Evolutionary conservation across 2,329 filamentous ascomycete species (phyloP).

Genomic region (Fusarium coicis): DNA sequence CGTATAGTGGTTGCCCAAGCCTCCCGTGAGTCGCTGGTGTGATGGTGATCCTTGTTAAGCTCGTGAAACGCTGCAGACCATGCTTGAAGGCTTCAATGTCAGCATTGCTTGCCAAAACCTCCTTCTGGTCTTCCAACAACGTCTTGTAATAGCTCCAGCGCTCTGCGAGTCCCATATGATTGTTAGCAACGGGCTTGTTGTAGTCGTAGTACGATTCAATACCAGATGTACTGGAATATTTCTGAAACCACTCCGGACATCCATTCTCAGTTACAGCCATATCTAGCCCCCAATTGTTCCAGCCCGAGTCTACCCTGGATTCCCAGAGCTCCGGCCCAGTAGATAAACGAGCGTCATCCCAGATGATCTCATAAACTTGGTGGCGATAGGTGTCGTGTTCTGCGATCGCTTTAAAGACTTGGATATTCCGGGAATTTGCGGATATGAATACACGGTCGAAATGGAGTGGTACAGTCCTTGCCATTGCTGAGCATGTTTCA

Average conservation of each 20-base stretch:
- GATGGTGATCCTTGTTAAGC: background rate
- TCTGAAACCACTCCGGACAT: background rate
- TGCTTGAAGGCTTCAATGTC: slow-evolving; percentile 1
- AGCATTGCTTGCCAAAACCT: background rate
- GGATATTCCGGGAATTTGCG: background rate
- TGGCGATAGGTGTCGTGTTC: background rate
- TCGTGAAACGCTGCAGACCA: background rate
- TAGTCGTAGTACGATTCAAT: background rate
- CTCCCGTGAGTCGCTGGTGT: background rate
- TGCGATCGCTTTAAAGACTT: background rate
- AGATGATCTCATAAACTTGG: background rate
- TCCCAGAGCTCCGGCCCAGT: background rate
- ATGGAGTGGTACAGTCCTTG: background rate
- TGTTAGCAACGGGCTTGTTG: background rate
- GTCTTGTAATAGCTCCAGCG: background rate
- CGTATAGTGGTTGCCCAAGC: background rate
- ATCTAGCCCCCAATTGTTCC: background rate
- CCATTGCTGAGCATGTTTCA: background rate
- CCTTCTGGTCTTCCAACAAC: background rate
- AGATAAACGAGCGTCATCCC: background rate
- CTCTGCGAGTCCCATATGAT: background rate
- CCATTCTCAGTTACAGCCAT: background rate
- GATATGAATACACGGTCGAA: background rate
- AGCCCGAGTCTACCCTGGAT: too few relatives aligned
- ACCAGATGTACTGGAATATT: background rate